Evolutionary conservation across 2,329 filamentous ascomycete genomes (phyloP), one percentile per base, ranked within the genome.

Genomic region (Colletotrichum kahawae): DNA sequence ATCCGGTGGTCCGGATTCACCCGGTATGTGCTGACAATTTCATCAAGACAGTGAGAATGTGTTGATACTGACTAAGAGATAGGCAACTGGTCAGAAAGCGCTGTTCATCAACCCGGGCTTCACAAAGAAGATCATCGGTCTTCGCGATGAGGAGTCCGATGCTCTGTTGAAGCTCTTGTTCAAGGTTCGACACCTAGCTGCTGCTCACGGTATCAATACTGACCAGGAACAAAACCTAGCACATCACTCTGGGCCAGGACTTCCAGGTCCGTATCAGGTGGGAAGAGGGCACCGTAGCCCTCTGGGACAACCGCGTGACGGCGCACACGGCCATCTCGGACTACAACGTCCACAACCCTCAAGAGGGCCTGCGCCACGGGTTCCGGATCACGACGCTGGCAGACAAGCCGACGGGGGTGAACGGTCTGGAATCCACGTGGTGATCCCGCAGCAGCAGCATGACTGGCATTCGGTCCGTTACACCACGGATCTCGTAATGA

Each of bases 121-220:
- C 85, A 96, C 94, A 6, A 92, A 95, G 66, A 89, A 92, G 34
- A 96, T 98, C 69, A 90, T 96, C 2, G 95, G 95, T 14, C 91
- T 93, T 80, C 97, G 98, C 85, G 95, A 95, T 81, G 95, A 98
- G 81, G 95, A 98, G 82, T 95, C 93, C 2, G 95, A 97, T 77
- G 89, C 89, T 63, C 86, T 95, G 12, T 88, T 95, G 70, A 92
- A 94, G 80, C 94, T 96, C 83, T 86, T 95, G 8, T 95, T 87
- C 77, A 84, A 87, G 74, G 82, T 83, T 73, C 4, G 77, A 7
- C 38, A 12, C 38, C 18, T 70, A 5, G 2, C 2, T 1, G 27
- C 24, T 21, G 4, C 8, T 21, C 48, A 27, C 7, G 14, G 5
- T 7, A 7, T 3, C 0, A 6, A 1, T 10, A 5, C 27, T 69